Conservation (phyloP, 371 early-diverging fungal genomes). For the Mucor plumbeus region DNA sequence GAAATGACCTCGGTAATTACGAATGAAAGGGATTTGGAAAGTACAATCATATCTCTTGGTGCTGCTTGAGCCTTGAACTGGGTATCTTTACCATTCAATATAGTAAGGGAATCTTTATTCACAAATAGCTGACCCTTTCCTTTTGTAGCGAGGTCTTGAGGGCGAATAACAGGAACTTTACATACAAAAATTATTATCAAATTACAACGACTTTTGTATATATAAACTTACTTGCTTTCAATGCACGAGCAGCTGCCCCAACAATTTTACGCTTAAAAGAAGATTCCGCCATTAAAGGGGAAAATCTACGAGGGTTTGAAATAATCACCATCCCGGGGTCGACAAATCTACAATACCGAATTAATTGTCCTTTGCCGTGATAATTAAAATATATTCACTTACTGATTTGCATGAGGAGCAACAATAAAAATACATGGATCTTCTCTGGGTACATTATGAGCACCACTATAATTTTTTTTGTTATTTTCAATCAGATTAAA, state of each 20-base stretch:
- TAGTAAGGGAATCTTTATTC: conserved; percentile 33
- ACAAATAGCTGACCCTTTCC: conserved; percentile 63
- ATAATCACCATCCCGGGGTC: conserved; percentile 81
- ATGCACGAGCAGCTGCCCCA: conserved; percentile 66
- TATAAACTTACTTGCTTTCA: conserved; percentile 56
- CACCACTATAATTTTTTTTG: conserved; percentile 50
- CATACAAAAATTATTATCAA: background rate
- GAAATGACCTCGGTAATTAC: conserved; percentile 68
- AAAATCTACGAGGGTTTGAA: conserved; percentile 69
- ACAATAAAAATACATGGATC: conserved; percentile 85
- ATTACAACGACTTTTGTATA: too few species aligned
- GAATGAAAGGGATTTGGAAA: conserved; percentile 51
- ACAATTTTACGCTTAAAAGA: conserved; percentile 76
- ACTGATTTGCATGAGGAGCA: conserved; percentile 89
- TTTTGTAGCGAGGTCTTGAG: conserved; percentile 74
- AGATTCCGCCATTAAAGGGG: conserved; percentile 75
- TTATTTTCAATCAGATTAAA: background rate
- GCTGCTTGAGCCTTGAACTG: conserved; percentile 59
- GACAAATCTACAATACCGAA: conserved; percentile 52
- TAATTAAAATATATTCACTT: conserved; percentile 23
- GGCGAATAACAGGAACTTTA: conserved; percentile 81
- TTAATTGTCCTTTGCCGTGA: background rate
- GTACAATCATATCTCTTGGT: conserved; percentile 54
- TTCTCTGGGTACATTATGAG: conserved; percentile 71
- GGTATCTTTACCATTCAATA: conserved; percentile 61